These are phyloP conservation scores for Aquilaria yunnanensis DNA, from an alignment of 345 rosid genomes.

Conservation along the genomic window DNA sequence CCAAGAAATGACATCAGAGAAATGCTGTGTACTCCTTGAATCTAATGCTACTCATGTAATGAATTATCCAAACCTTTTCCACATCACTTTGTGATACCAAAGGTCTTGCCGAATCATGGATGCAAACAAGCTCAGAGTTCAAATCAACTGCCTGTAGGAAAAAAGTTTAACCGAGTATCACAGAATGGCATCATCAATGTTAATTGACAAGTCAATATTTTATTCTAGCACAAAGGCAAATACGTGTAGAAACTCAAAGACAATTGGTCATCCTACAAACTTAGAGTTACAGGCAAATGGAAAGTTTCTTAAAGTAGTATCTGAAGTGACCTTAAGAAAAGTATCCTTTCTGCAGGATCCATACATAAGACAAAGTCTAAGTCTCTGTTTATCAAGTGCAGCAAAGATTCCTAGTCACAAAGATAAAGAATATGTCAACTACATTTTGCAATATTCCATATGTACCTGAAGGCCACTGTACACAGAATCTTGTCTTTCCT, in stretches of 20 bases:
- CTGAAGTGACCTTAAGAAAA: too few species aligned
- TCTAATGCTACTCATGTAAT: neutral
- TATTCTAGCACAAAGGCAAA: neutral
- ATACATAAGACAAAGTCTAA: too few species aligned
- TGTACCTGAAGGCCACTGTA: slow-evolving; percentile 84
- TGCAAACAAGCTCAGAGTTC: slow-evolving; percentile 81
- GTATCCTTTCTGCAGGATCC: too few species aligned
- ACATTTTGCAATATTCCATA: neutral
- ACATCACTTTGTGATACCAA: slow-evolving; percentile 56
- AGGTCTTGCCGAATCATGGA: slow-evolving; percentile 96
- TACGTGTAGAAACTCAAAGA: neutral
- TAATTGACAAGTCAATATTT: neutral
- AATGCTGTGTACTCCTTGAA: too few species aligned
- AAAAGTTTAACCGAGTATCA: neutral
- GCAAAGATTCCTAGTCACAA: neutral
- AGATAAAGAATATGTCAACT: slow-evolving; percentile 1
- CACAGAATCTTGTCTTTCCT: slow-evolving; percentile 97
- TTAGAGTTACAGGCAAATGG: too few species aligned
- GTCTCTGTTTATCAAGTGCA: too few species aligned
- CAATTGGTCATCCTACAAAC: neutral
- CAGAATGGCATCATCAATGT: neutral
- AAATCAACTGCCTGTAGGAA: slow-evolving; percentile 49
- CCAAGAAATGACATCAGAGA: neutral
- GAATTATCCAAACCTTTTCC: slow-evolving; percentile 47
- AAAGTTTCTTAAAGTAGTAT: too few species aligned